phyloP scores from a whole-genome alignment of 2,329 filamentous ascomycete genomes.

The Diaporthe destruens region DNA sequence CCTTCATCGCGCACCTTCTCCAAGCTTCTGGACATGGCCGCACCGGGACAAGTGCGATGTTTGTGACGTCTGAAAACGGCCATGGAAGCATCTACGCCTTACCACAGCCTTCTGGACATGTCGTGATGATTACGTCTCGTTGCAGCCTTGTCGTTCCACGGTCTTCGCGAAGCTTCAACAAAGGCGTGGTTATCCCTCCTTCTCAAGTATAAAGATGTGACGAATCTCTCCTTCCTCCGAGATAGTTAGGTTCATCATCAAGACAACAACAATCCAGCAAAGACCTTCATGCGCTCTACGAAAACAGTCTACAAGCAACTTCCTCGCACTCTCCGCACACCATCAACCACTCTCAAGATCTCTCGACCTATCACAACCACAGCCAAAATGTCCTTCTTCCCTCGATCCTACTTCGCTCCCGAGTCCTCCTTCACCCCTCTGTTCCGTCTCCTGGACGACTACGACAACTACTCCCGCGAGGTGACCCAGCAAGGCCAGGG shows the following conservation, averaged over 20 bases:
- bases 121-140: constrained; percentile 38
- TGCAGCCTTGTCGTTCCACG: constrained; percentile 39
- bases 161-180: constrained; percentile 34
- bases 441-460: constrained; percentile 75
- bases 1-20: constrained; percentile 36
- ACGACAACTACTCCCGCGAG: constrained; percentile 67
- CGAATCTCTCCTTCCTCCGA: constrained; percentile 20
- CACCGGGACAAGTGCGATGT: constrained; percentile 20
- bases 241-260: constrained; percentile 19
- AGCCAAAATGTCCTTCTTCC: constrained; percentile 71
- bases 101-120: constrained; percentile 35
- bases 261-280: constrained; percentile 26
- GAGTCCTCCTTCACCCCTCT: constrained; percentile 69
- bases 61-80: constrained; percentile 41
- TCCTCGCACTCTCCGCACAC: constrained; percentile 39
- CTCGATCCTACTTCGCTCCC: constrained; percentile 61
- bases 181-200: neutral
- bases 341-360: constrained; percentile 39
- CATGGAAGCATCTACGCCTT: constrained; percentile 34
- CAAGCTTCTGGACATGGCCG: constrained; percentile 9
- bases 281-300: constrained; percentile 39
- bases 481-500: constrained; percentile 37
- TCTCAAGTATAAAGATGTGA: constrained; percentile 38
- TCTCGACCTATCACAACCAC: constrained; percentile 48
- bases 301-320: constrained; percentile 39